phyloP scores from a whole-genome alignment of 164 flowering plant species.

The Stephania japonica region DNA sequence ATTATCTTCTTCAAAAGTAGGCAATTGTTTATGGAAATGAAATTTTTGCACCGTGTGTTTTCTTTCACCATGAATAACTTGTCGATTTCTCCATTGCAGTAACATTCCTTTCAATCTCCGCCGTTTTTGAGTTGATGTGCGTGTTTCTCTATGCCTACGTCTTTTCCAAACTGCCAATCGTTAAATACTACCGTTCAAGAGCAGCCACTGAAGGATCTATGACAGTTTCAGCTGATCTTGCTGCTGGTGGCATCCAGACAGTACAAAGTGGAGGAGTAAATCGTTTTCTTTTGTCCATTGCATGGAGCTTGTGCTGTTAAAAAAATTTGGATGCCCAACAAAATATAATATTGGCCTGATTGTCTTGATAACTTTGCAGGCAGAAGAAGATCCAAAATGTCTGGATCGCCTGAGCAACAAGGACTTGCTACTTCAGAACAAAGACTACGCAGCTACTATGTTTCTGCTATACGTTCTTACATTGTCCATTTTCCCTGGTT shows the following conservation, averaged over 20 bases:
- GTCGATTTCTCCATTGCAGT: constrained; percentile 18
- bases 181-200: constrained; percentile 32
- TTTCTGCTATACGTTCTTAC: constrained; percentile 34
- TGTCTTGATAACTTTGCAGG: constrained; percentile 19
- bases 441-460: constrained; percentile 31
- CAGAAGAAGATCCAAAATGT: constrained; percentile 23
- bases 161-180: constrained; percentile 34
- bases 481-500: constrained; percentile 52
- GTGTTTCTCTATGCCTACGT: constrained; percentile 33
- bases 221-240: constrained; percentile 42
- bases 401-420: constrained; percentile 28
- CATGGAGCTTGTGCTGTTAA: background rate
- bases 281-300: background rate
- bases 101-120: constrained; percentile 27
- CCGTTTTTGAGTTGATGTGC: constrained; percentile 28
- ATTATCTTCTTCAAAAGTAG: background rate
- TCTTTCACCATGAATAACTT: background rate
- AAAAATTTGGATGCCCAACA: background rate
- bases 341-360: background rate
- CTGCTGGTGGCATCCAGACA: constrained; percentile 30
- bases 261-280: constrained; percentile 10
- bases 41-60: background rate
- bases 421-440: constrained; percentile 29
- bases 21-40: background rate
- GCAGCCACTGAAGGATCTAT: constrained; percentile 40